Percentiles rank a stretch among this genome's conserved stretches.
Conservation (phyloP, 495 filamentous ascomycete species). For the Penicillium manginii region DNA sequence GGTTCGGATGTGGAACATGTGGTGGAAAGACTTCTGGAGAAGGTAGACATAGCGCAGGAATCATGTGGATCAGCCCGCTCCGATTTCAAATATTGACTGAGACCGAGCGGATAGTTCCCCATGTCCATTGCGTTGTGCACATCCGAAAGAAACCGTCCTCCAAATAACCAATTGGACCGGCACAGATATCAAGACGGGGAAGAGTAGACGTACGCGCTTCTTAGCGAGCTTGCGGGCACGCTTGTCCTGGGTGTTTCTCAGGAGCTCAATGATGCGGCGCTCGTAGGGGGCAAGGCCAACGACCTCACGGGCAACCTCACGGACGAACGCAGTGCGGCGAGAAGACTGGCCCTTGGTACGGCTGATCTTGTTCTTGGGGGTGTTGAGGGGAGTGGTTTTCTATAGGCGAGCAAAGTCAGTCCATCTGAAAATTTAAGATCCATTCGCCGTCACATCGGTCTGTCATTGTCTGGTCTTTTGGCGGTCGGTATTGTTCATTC, state of each 20-base stretch:
- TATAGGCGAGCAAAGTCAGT: conserved; percentile 52
- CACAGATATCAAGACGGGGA: neutral
- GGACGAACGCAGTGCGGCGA: conserved; percentile 90
- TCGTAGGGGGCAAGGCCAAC: conserved; percentile 91
- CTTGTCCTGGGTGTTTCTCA: conserved; percentile 99
- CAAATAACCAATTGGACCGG: neutral
- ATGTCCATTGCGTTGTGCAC: neutral
- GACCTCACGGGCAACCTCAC: conserved; percentile 95
- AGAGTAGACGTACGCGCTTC: conserved; percentile 76
- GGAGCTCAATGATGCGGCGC: conserved; percentile 96
- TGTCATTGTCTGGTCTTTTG: conserved; percentile 5
- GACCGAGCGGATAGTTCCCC: neutral
- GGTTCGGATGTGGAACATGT: neutral
- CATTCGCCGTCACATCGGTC: neutral
- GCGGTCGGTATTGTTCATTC: neutral
- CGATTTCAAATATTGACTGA: neutral
- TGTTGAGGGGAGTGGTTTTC: conserved; percentile 87
- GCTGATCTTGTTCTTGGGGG: conserved; percentile 83
- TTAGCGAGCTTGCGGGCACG: conserved; percentile 98
- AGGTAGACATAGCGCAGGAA: neutral
- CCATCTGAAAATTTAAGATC: conserved; percentile 4
- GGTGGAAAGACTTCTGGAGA: neutral
- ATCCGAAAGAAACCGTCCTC: neutral
- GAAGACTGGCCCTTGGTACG: conserved; percentile 89
- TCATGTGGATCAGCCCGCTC: neutral